Evolutionary conservation across 495 filamentous ascomycete species (phyloP).

Genomic region (Parmelia sp.): DNA sequence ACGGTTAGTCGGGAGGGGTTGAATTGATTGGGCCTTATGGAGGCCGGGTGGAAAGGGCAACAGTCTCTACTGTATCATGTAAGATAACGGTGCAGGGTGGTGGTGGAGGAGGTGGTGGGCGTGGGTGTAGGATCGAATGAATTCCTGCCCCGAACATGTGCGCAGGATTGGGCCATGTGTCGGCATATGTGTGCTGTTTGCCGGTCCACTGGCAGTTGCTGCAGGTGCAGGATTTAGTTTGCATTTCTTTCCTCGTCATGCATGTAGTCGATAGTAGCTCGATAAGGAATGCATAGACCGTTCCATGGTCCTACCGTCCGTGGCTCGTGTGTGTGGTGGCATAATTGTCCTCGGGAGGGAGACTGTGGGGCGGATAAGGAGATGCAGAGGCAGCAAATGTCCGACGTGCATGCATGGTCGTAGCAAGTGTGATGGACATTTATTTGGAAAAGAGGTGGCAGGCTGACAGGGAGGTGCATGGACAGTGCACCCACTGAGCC

Average conservation of each 20-base stretch:
- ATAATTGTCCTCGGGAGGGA: not conserved
- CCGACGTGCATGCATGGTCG: not conserved
- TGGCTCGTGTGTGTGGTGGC: no score
- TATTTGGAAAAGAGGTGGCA: not conserved
- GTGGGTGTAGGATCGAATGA: not conserved
- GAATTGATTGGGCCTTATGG: not conserved
- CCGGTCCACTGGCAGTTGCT: not conserved
- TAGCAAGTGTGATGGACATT: not conserved
- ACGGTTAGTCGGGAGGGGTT: not conserved
- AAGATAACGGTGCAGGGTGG: not conserved
- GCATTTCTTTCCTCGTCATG: not conserved
- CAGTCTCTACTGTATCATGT: slow-evolving; percentile 5
- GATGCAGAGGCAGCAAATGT: not conserved
- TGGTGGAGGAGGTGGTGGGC: not conserved
- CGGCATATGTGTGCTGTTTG: not conserved
- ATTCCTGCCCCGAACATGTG: not conserved
- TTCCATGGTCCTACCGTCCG: not conserved
- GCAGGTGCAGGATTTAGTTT: not conserved
- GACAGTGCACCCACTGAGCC: no score
- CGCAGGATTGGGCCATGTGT: not conserved
- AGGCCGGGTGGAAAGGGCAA: not conserved
- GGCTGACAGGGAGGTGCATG: not conserved
- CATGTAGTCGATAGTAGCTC: not conserved
- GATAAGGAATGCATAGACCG: not conserved
- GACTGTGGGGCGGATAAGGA: not conserved